Percentiles rank a stretch among this genome's conserved stretches.
Conservation (phyloP, 441 rosid genomes). For the Corymbia calophylla region DNA sequence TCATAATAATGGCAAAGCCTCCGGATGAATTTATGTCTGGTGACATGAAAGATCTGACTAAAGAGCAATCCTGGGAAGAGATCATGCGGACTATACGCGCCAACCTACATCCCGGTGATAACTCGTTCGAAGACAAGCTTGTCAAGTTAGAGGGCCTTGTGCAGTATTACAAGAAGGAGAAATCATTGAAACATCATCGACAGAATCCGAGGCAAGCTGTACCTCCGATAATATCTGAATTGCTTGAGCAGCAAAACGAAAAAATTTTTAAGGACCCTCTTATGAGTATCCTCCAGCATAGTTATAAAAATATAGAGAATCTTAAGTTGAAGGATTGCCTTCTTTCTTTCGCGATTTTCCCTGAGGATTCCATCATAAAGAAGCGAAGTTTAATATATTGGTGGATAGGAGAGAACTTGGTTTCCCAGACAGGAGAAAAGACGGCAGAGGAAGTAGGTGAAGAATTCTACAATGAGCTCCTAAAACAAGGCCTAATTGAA, state of each 20-base stretch:
- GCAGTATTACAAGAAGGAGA: rapidly evolving
- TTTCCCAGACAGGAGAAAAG: background rate
- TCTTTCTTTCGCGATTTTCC: background rate
- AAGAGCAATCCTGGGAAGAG: background rate
- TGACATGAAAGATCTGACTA: background rate
- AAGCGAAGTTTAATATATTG: background rate
- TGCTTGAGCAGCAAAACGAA: background rate
- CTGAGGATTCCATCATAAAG: background rate
- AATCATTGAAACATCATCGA: rapidly evolving
- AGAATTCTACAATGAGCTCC: background rate
- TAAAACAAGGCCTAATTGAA: background rate
- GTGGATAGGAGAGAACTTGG: constrained; percentile 11
- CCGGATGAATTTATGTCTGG: background rate
- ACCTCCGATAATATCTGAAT: background rate
- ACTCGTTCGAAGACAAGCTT: background rate
- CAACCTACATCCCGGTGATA: rapidly evolving
- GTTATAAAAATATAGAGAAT: no score
- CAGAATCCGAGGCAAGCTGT: background rate
- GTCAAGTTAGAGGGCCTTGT: background rate
- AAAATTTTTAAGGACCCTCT: no score
- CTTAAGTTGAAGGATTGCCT: background rate
- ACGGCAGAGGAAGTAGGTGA: constrained; percentile 2
- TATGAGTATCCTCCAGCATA: no score
- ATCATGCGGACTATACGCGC: rapidly evolving
- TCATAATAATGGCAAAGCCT: background rate